Conservation (phyloP, 805 yeast species). For the Starmerella khaoyaiensis region DNA sequence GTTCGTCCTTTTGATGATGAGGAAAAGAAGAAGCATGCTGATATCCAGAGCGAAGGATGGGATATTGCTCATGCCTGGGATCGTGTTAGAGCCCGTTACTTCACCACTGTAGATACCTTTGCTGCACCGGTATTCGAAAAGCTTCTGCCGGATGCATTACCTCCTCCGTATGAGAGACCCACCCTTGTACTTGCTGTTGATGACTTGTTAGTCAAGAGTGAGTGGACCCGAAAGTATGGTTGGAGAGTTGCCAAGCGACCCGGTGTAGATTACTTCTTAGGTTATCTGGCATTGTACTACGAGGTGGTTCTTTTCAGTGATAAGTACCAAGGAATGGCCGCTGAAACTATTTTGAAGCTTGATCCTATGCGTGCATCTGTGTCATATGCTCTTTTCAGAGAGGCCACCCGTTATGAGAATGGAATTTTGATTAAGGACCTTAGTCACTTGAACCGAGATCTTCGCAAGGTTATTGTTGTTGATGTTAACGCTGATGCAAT, state of each 20-base stretch:
- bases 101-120: slow-evolving; percentile 66
- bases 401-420: slow-evolving; percentile 79
- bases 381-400: slow-evolving; percentile 76
- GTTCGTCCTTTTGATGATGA: slow-evolving; percentile 76
- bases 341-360: slow-evolving; percentile 68
- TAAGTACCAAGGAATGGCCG: slow-evolving; percentile 74
- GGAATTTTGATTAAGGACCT: slow-evolving; percentile 85
- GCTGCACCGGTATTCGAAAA: slow-evolving; percentile 90
- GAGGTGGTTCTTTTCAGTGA: slow-evolving; percentile 87
- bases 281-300: slow-evolving; percentile 87
- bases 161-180: slow-evolving; percentile 84
- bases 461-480: slow-evolving; percentile 62
- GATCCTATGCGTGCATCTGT: slow-evolving; percentile 89
- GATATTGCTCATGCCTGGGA: slow-evolving; percentile 46
- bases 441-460: slow-evolving; percentile 79
- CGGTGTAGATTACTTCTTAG: slow-evolving; percentile 91
- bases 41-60: slow-evolving; percentile 53
- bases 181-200: slow-evolving; percentile 83
- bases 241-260: slow-evolving; percentile 99
- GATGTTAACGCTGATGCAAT: slow-evolving; percentile 65
- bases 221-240: slow-evolving; percentile 83
- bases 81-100: slow-evolving; percentile 58
- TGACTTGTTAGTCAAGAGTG: slow-evolving; percentile 78
- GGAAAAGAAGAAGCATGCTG: slow-evolving; percentile 49
- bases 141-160: slow-evolving; percentile 85